Evolutionary conservation across 1,139 yeast genomes (phyloP).

Genomic region (Taiozyma sp.): DNA sequence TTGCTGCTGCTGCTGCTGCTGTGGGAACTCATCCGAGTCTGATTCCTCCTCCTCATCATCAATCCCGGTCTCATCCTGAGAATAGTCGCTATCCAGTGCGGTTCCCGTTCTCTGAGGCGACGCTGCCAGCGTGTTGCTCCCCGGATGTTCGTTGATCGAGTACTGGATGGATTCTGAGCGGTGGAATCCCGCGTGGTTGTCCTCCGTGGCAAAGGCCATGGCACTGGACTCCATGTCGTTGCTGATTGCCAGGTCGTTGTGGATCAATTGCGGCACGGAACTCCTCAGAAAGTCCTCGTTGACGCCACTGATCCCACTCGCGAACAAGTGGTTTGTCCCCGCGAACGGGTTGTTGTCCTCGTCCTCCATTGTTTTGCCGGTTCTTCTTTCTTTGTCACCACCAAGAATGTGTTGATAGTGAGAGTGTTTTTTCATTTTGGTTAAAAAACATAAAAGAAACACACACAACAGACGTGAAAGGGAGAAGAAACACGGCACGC

Average conservation of each 20-base stretch:
- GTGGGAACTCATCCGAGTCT: not conserved
- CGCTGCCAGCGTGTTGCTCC: not conserved
- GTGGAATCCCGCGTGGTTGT: not conserved
- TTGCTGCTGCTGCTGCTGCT: not conserved
- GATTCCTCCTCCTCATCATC: not conserved
- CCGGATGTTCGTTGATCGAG: constrained; percentile 1
- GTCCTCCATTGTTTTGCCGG: constrained; percentile 23
- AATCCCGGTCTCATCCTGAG: not conserved
- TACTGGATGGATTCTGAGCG: constrained; percentile 1
- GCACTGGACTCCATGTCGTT: not conserved
- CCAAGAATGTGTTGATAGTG: no score
- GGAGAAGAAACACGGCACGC: not conserved
- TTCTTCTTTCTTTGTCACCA: no score
- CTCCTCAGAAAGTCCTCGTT: constrained; percentile 1
- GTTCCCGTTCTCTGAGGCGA: not conserved
- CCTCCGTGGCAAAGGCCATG: not conserved
- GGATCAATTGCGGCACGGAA: not conserved
- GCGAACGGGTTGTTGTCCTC: constrained; percentile 42
- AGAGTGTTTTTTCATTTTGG: no score
- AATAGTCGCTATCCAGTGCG: not conserved
- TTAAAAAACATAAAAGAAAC: no score
- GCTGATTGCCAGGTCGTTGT: no score
- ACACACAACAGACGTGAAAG: no score
- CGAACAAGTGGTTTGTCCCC: constrained; percentile 31
- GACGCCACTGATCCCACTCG: constrained; percentile 25